These are phyloP conservation scores for Eutrema yunnanense DNA, from an alignment of 345 rosid species.

Conservation along the genomic window DNA sequence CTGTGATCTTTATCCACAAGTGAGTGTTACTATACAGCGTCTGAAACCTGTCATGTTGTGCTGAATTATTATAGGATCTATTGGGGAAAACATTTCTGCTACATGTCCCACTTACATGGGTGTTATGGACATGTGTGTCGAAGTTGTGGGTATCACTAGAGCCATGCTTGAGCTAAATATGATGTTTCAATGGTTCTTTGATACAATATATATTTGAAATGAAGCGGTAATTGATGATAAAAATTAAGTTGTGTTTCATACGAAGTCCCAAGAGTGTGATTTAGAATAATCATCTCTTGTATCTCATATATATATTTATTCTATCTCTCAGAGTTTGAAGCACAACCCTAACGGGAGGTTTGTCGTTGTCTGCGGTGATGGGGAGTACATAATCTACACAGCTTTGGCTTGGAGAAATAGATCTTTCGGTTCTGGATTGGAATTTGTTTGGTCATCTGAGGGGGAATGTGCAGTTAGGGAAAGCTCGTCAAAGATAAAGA, in stretches of 20 bases:
- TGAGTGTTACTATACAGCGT: slow-evolving; percentile 37
- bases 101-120: not conserved
- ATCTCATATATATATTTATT: not conserved
- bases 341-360: slow-evolving; percentile 99
- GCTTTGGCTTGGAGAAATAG: slow-evolving; percentile 99
- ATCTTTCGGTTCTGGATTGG: slow-evolving; percentile 96
- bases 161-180: not conserved
- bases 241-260: not conserved
- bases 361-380: slow-evolving; percentile 98
- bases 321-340: slow-evolving; percentile 66
- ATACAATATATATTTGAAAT: slow-evolving; percentile 6
- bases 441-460: slow-evolving; percentile 96
- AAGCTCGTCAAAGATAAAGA: slow-evolving; percentile 87
- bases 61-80: not conserved
- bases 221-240: not conserved
- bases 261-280: slow-evolving; percentile 3
- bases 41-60: not conserved
- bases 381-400: slow-evolving; percentile 95
- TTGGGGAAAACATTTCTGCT: not conserved
- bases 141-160: slow-evolving; percentile 3
- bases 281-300: not conserved
- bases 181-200: not conserved
- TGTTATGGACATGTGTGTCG: not conserved
- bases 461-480: slow-evolving; percentile 98
- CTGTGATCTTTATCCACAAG: slow-evolving; percentile 99